Evolutionary conservation across 2,329 filamentous ascomycete genomes (phyloP).

Genomic region (Magnaporthales sp.): DNA sequence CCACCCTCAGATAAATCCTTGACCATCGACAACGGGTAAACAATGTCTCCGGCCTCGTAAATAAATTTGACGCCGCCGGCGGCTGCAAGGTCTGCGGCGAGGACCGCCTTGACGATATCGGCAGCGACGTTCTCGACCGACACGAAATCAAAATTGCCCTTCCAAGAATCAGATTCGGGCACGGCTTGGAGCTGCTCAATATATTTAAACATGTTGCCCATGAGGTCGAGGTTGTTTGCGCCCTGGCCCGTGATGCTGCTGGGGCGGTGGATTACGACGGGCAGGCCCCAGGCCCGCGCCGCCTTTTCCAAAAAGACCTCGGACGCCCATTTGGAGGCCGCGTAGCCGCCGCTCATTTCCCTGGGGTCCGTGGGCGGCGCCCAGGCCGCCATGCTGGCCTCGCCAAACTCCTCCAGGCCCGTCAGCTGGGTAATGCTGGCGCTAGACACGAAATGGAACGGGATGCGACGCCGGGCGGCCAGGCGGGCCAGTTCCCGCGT

Average conservation of each 20-base stretch:
- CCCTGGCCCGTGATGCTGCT: background rate
- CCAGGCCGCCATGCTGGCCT: background rate
- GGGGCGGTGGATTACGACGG: background rate
- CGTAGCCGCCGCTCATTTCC: background rate
- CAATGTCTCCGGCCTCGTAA: background rate
- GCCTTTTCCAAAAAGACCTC: background rate
- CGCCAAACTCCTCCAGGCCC: conserved; percentile 17
- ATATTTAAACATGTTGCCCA: conserved; percentile 39
- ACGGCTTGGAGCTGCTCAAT: conserved; percentile 59
- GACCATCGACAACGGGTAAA: background rate
- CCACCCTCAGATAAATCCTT: background rate
- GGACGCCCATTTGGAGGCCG: background rate
- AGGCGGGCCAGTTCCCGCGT: conserved; percentile 25
- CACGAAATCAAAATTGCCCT: background rate
- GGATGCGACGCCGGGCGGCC: conserved; percentile 8
- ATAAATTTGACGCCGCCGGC: background rate
- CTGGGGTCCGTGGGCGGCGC: background rate
- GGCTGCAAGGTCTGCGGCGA: background rate
- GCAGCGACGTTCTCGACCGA: background rate
- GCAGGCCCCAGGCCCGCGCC: background rate
- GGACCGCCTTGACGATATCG: background rate
- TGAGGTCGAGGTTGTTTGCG: background rate
- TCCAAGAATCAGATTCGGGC: background rate
- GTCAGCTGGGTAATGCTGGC: conserved; percentile 6
- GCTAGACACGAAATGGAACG: conserved; percentile 22